These are phyloP conservation scores for Globisporangium recalcitrans DNA, from an alignment of 352 stramenopile genomes.

Conservation along the genomic window DNA sequence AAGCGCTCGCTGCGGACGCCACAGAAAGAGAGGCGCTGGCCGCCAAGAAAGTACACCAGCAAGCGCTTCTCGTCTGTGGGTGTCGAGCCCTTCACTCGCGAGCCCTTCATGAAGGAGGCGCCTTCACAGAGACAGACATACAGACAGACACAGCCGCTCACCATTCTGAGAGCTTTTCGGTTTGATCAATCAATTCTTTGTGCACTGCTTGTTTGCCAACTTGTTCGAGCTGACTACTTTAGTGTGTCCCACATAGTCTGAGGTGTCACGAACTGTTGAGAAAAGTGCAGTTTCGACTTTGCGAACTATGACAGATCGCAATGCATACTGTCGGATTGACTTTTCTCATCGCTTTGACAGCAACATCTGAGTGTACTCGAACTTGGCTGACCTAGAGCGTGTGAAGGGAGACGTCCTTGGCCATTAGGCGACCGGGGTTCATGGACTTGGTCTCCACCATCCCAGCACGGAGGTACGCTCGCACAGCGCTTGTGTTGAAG, in stretches of 20 bases:
- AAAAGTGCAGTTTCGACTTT: not conserved
- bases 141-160: not conserved
- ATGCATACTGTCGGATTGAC: not conserved
- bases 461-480: not conserved
- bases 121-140: not conserved
- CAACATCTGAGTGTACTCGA: not conserved
- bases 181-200: not conserved
- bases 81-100: too few relatives aligned
- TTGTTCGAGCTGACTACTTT: too few relatives aligned
- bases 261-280: too few relatives aligned
- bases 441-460: constrained; percentile 5
- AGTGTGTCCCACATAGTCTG: too few relatives aligned
- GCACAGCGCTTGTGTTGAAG: constrained; percentile 3
- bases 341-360: not conserved
- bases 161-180: not conserved
- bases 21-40: not conserved
- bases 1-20: not conserved
- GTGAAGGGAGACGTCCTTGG: not conserved
- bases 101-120: not conserved
- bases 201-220: not conserved
- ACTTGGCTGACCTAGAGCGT: not conserved
- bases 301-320: not conserved
- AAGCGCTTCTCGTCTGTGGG: not conserved
- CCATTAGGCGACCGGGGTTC: not conserved
- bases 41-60: not conserved